Evolutionary conservation across 2,329 filamentous ascomycete species (phyloP).

Genomic region (Trichophyton equinum): DNA sequence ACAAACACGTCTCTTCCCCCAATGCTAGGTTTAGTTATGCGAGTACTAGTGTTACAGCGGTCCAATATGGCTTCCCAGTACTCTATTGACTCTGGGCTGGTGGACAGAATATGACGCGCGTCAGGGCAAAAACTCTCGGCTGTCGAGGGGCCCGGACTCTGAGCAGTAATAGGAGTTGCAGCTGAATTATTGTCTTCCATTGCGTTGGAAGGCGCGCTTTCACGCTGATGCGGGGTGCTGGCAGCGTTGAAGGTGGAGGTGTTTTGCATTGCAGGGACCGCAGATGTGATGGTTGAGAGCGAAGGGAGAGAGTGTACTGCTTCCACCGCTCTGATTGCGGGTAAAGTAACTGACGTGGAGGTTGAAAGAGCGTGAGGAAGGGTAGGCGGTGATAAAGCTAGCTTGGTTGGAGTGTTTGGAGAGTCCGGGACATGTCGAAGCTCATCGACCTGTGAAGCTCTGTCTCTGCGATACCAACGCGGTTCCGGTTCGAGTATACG

Average conservation of each 20-base stretch:
- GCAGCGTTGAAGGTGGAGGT: neutral
- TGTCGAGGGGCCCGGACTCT: slow-evolving; percentile 25
- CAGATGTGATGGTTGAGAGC: neutral
- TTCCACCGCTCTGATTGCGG: neutral
- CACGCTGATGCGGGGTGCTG: neutral
- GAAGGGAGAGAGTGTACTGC: neutral
- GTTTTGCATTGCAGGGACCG: neutral
- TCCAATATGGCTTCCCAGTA: slow-evolving; percentile 28
- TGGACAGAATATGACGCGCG: slow-evolving; percentile 23
- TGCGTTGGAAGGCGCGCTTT: neutral
- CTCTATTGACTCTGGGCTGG: slow-evolving; percentile 19
- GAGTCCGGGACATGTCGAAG: neutral
- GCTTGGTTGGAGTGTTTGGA: neutral
- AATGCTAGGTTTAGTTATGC: slow-evolving; percentile 21
- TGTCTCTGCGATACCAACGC: neutral
- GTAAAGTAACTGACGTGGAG: neutral
- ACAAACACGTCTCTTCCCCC: slow-evolving; percentile 25
- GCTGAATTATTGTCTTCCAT: neutral
- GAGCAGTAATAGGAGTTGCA: slow-evolving; percentile 17
- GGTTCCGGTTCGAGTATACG: neutral
- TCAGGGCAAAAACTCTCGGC: slow-evolving; percentile 26
- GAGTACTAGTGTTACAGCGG: slow-evolving; percentile 18
- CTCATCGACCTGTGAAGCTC: neutral
- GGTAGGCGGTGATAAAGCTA: neutral
- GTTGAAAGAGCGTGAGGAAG: neutral